These are phyloP conservation scores for Sarocladium kiliense DNA, from an alignment of 2,329 filamentous ascomycete genomes.

Conservation along the genomic window DNA sequence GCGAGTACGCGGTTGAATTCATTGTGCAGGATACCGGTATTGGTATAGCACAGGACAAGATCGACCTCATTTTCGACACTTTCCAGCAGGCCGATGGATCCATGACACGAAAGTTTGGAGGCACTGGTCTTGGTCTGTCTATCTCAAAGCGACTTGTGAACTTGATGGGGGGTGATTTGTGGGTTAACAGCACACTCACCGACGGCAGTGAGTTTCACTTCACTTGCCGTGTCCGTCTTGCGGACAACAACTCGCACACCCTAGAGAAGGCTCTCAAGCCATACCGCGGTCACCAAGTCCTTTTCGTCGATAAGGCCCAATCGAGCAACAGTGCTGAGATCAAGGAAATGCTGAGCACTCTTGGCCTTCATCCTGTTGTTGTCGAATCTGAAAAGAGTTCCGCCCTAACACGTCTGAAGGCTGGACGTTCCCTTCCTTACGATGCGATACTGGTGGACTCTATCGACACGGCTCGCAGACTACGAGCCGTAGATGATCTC, in stretches of 20 bases:
- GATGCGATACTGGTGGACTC: conserved; percentile 96
- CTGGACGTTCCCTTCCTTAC: conserved; percentile 62
- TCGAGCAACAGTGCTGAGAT: conserved; percentile 75
- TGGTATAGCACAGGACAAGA: conserved; percentile 90
- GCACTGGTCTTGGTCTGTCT: conserved; percentile 86
- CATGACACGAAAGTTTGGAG: conserved; percentile 92
- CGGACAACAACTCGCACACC: conserved; percentile 69
- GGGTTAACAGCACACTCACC: conserved; percentile 90
- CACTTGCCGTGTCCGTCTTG: conserved; percentile 84
- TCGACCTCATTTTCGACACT: conserved; percentile 96
- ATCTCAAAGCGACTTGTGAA: conserved; percentile 95
- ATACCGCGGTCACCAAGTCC: conserved; percentile 87
- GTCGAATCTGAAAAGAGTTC: conserved; percentile 72
- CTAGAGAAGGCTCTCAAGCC: conserved; percentile 81
- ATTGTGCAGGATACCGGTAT: conserved; percentile 95
- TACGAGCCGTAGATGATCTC: conserved; percentile 88
- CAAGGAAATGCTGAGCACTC: conserved; percentile 67
- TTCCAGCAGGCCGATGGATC: conserved; percentile 98
- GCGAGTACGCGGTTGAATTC: conserved; percentile 93
- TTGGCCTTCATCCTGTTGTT: conserved; percentile 77
- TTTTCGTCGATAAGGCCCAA: conserved; percentile 90
- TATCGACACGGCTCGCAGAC: conserved; percentile 78
- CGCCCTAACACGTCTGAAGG: conserved; percentile 47
- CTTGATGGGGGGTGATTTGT: conserved; percentile 92
- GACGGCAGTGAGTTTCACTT: conserved; percentile 95